Percentiles rank a stretch among this genome's conserved stretches.
phyloP scores from a whole-genome alignment of 1,139 yeast species.

The Blastobotrys elegans region DNA sequence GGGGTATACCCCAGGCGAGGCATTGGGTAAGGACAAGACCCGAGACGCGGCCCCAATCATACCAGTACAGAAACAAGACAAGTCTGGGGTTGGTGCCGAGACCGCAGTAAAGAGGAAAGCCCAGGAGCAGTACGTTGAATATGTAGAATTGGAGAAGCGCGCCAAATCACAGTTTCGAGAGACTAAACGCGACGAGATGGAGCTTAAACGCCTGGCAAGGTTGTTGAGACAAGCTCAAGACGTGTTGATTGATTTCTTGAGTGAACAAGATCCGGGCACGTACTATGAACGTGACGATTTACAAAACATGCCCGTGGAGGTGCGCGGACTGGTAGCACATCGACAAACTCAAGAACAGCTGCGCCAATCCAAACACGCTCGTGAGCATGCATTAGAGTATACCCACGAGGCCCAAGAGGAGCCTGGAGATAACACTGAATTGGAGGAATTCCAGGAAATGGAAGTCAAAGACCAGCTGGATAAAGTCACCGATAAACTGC shows the following conservation, averaged over 20 bases:
- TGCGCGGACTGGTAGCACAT: conserved; percentile 23
- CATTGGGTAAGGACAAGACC: conserved; percentile 36
- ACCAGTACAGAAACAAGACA: conserved; percentile 18
- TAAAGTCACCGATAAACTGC: conserved; percentile 34
- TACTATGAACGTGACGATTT: conserved; percentile 10
- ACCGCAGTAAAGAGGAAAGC: conserved; percentile 13
- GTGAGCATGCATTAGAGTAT: background rate
- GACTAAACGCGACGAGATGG: conserved; percentile 11
- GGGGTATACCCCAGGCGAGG: conserved; percentile 49
- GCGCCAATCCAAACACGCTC: conserved; percentile 10
- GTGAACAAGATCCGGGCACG: conserved; percentile 14
- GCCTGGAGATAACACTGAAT: conserved; percentile 13
- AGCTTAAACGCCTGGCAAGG: conserved; percentile 12
- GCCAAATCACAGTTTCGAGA: conserved; percentile 14
- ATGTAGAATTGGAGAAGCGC: conserved; percentile 9
- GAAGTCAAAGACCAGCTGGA: conserved; percentile 28
- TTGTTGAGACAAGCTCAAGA: conserved; percentile 16
- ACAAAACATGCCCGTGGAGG: conserved; percentile 21
- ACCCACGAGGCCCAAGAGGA: conserved; percentile 9
- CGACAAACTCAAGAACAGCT: conserved; percentile 13
- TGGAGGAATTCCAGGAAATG: conserved; percentile 30
- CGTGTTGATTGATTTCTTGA: conserved; percentile 19
- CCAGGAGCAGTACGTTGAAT: conserved; percentile 9
- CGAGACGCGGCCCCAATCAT: conserved; percentile 17
- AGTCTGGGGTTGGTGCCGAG: conserved; percentile 27